Conservation (phyloP, 805 yeast genomes). For the Yamadazyma ubonensis region DNA sequence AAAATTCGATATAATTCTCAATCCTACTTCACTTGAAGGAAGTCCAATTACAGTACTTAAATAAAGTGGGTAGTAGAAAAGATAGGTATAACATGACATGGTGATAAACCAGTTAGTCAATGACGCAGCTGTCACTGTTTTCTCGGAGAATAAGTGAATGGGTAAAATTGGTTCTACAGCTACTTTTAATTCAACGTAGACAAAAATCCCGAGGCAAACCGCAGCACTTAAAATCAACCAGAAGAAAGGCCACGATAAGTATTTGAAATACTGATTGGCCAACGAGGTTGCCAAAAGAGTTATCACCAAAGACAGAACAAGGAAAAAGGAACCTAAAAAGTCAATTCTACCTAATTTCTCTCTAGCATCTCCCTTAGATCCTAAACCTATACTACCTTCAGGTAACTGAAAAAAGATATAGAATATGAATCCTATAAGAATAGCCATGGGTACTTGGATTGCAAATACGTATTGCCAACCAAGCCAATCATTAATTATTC, state of each 20-base stretch:
- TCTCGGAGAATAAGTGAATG: conserved; percentile 51
- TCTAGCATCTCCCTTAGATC: conserved; percentile 46
- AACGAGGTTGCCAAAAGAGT: conserved; percentile 65
- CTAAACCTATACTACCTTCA: conserved; percentile 55
- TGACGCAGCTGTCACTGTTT: conserved; percentile 65
- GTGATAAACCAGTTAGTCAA: conserved; percentile 69
- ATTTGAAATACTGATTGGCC: conserved; percentile 57
- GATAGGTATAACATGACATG: conserved; percentile 61
- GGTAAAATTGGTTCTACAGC: conserved; percentile 71
- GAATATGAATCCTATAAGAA: conserved; percentile 39
- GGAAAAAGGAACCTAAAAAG: conserved; percentile 58
- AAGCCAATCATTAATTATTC: conserved; percentile 51
- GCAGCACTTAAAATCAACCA: conserved; percentile 24
- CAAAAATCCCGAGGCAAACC: conserved; percentile 40
- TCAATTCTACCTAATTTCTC: conserved; percentile 60
- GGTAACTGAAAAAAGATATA: conserved; percentile 46
- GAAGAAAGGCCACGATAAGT: conserved; percentile 43
- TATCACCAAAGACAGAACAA: conserved; percentile 57
- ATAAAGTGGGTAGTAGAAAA: conserved; percentile 72
- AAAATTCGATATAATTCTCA: conserved; percentile 63
- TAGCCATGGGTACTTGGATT: conserved; percentile 43
- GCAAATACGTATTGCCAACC: conserved; percentile 52
- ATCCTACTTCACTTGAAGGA: conserved; percentile 56
- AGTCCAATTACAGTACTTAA: conserved; percentile 54
- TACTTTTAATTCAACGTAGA: conserved; percentile 48